Conservation (phyloP, 495 filamentous ascomycete genomes). For the Aspergillus saccharolyticus region DNA sequence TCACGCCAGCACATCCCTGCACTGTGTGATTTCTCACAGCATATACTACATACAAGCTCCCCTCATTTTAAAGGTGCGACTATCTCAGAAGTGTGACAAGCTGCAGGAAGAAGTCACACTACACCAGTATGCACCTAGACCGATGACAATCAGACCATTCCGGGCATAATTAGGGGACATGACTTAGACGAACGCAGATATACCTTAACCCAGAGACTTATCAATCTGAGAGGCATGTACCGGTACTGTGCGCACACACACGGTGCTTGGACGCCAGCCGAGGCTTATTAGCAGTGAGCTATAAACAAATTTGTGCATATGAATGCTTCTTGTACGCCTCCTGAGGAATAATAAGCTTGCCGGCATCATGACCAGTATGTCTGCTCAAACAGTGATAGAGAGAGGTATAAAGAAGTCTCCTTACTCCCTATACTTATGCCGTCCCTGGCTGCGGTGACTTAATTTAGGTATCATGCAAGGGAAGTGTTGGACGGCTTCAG, state of each 20-base stretch:
- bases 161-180: not conserved
- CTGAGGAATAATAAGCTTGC: too few relatives aligned
- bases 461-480: not conserved
- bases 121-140: not conserved
- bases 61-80: not conserved
- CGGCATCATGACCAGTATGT: not conserved
- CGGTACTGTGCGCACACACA: too few relatives aligned
- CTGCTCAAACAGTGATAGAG: not conserved
- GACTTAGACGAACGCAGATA: too few relatives aligned
- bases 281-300: too few relatives aligned
- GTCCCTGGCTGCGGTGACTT: not conserved
- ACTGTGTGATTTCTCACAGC: not conserved
- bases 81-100: not conserved
- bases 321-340: too few relatives aligned
- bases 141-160: slow-evolving; percentile 1
- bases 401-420: not conserved
- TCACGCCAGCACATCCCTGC: slow-evolving; percentile 1
- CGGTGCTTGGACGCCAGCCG: too few relatives aligned
- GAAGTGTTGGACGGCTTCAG: not conserved
- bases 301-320: too few relatives aligned
- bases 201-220: not conserved
- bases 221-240: not conserved
- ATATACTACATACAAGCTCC: not conserved
- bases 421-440: not conserved
- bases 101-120: not conserved